Percentiles rank a stretch among this genome's conserved stretches.
phyloP scores from a whole-genome alignment of 306 rosid species.

The Vicia faba region DNA sequence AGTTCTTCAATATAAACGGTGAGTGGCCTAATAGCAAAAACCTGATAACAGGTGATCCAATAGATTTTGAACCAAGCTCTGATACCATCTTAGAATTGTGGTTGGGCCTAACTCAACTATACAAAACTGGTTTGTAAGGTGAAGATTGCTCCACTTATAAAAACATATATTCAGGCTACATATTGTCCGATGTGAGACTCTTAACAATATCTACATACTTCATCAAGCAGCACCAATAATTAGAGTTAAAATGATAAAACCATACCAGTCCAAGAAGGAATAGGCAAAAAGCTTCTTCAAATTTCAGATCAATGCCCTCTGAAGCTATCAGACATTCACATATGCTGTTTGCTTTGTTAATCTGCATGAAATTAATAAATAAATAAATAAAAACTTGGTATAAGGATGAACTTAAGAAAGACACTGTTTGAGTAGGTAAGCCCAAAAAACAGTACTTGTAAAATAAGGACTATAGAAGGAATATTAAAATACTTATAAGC shows the following conservation, averaged over 20 bases:
- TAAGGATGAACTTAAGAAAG: conserved; percentile 30
- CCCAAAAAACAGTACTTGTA: background rate
- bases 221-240: conserved; percentile 29
- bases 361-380: conserved; percentile 51
- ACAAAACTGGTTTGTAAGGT: no score
- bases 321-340: conserved; percentile 84
- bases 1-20: no score
- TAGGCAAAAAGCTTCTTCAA: conserved; percentile 79
- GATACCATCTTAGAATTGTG: no score
- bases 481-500: conserved; percentile 31
- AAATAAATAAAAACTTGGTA: conserved; percentile 8
- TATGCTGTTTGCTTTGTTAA: conserved; percentile 71
- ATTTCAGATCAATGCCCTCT: conserved; percentile 82
- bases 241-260: conserved; percentile 23
- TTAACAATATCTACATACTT: conserved; percentile 4
- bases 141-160: no score
- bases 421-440: conserved; percentile 16
- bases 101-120: no score
- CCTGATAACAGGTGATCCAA: no score
- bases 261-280: conserved; percentile 87
- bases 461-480: conserved; percentile 16
- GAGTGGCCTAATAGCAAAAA: no score
- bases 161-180: no score
- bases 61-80: no score
- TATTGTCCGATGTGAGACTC: no score